Conservation (phyloP, 1,139 yeast species). For the Hemisphaericaspora lyxosophila region DNA sequence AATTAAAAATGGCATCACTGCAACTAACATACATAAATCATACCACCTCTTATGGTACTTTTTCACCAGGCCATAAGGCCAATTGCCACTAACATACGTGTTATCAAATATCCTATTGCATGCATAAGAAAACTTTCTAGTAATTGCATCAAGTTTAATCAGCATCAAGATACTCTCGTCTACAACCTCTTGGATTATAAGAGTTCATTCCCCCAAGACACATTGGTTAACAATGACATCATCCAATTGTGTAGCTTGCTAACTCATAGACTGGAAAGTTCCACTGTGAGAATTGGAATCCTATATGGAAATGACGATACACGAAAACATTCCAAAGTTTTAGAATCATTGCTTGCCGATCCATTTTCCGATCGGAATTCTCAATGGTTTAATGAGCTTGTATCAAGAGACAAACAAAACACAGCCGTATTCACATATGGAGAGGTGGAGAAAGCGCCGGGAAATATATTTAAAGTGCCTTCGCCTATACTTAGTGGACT, state of each 20-base stretch:
- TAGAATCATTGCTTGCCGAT: constrained; percentile 42
- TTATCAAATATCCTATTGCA: background rate
- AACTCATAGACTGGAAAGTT: constrained; percentile 7
- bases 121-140: background rate
- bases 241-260: constrained; percentile 15
- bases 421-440: constrained; percentile 18
- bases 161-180: constrained; percentile 9
- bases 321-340: constrained; percentile 24
- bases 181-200: constrained; percentile 13
- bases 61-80: background rate
- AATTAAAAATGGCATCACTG: too few species aligned
- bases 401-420: constrained; percentile 17
- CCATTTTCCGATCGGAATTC: constrained; percentile 38
- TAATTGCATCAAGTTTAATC: background rate
- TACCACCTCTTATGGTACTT: too few species aligned
- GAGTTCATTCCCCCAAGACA: constrained; percentile 31
- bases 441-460: constrained; percentile 6
- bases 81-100: background rate
- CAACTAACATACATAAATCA: too few species aligned
- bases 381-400: constrained; percentile 32
- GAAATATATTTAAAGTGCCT: constrained; percentile 22
- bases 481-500: constrained; percentile 37
- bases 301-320: constrained; percentile 24
- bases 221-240: constrained; percentile 18
- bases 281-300: constrained; percentile 31